Percentiles rank a stretch among this genome's conserved stretches.
Conservation (phyloP, 2,329 filamentous ascomycete species). For the Aspergillus piperis region DNA sequence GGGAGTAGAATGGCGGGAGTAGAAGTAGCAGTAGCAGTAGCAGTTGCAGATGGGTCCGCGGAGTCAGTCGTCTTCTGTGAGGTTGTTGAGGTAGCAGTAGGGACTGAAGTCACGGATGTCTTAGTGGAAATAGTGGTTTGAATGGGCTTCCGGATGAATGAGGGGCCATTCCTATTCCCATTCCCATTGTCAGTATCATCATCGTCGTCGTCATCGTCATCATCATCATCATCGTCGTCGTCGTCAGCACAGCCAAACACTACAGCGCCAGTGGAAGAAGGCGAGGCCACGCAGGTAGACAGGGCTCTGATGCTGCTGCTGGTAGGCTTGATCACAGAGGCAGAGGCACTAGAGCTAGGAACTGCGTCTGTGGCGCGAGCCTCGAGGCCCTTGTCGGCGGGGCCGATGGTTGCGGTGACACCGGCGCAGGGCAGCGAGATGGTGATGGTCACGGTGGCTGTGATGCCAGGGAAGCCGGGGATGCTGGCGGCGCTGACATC, state of each 20-base stretch:
- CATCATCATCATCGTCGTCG: neutral
- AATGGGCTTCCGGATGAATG: no score
- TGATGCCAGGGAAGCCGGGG: neutral
- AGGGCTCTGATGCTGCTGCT: neutral
- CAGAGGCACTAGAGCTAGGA: neutral
- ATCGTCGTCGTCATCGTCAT: neutral
- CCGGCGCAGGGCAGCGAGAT: neutral
- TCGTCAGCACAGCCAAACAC: neutral
- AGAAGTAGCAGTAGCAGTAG: no score
- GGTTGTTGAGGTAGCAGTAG: no score
- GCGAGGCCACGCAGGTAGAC: neutral
- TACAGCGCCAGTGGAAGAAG: neutral
- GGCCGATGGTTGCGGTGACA: neutral
- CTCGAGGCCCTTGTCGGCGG: neutral
- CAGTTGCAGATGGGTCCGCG: no score
- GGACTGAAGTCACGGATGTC: no score
- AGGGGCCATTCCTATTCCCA: neutral
- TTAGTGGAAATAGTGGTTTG: no score
- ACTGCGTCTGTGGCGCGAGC: neutral
- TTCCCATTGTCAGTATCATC: neutral
- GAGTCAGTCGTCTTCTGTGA: no score
- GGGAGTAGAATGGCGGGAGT: no score
- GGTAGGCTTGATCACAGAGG: neutral
- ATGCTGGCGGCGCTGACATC: neutral
- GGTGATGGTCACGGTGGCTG: neutral